Evolutionary conservation across 1,139 yeast species (phyloP), one percentile per base, ranked within the genome.

Genomic region (Hyphopichia khmerensis): DNA sequence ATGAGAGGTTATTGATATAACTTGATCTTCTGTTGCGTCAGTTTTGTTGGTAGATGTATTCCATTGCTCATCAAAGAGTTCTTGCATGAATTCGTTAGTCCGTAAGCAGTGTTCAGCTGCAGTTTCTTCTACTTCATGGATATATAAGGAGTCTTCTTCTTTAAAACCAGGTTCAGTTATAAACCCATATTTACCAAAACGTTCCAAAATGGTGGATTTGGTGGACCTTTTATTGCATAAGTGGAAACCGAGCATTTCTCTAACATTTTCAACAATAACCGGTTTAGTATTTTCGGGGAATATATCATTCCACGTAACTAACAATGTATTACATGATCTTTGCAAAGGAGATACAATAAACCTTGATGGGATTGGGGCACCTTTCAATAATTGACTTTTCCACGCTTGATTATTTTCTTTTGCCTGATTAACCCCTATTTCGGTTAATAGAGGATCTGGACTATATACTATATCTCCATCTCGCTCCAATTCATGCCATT

Each of bases 241-340:
- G 56, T 86, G 87, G n/a, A 66, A 67, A 1, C 93, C 93, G 21
- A 82, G 72, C 0, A 84, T 81, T 57, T 86, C 95, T 41, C 95
- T 67, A 7, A 85, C 52, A 34, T 73, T 69, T 43, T 86, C 93
- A 17, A 80, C 70, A 16, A 64, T 52, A 13, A 72, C 42, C 4
- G 80, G 80, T 17, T 38, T 50, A 3, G 64, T 59, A 27, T 54
- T 53, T 14, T 65, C 53, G 23, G 52, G 40, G 14, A 52, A 45
- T 15, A 77, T 66, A 8, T 67, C 77, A 5, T 65, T 57, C 91
- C 91, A 84, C 2, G 89, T 82, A 29, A 70, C 64, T 8, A 65
- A 58, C 55, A 80, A 66, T 0, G 93, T 85, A 44, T 75, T 75
- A 14, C 76, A 62, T 3, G 89, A 80, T 40, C 93, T 65, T 38